phyloP scores from a whole-genome alignment of 129 eudicot genomes.

The Flaveria trinervia region DNA sequence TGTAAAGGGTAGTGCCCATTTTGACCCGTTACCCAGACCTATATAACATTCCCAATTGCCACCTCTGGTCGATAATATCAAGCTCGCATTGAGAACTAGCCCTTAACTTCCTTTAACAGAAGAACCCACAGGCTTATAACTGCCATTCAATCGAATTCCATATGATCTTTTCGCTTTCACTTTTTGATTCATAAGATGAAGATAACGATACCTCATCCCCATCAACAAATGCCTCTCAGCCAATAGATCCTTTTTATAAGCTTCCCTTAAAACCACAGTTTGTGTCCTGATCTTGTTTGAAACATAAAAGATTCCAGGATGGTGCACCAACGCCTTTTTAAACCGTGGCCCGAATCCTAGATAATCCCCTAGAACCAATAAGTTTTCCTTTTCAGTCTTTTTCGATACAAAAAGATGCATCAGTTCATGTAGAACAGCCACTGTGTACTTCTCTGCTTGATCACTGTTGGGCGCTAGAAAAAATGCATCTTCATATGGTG shows the following conservation, averaged over 20 bases:
- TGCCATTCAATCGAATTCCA: constrained; percentile 20
- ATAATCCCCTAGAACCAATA: constrained; percentile 67
- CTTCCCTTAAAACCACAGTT: constrained; percentile 89
- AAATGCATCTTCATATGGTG: constrained; percentile 93
- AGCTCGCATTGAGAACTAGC: neutral
- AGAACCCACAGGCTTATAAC: constrained; percentile 22
- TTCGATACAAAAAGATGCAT: constrained; percentile 64
- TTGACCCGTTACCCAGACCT: neutral
- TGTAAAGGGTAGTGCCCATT: neutral
- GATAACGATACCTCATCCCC: constrained; percentile 74
- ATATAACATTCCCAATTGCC: neutral
- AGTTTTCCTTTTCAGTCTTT: constrained; percentile 67
- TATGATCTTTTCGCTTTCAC: constrained; percentile 45
- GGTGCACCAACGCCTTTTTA: constrained; percentile 78
- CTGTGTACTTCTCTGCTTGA: constrained; percentile 89
- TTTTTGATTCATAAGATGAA: constrained; percentile 71
- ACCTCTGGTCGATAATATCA: neutral
- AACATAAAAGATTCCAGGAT: constrained; percentile 85
- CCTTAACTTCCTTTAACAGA: constrained; percentile 12
- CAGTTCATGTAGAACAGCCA: constrained; percentile 80
- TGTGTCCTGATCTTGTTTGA: constrained; percentile 92
- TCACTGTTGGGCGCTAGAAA: constrained; percentile 72
- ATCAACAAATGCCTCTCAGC: constrained; percentile 64
- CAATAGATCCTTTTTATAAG: constrained; percentile 58
- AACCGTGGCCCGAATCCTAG: constrained; percentile 73